Percentiles rank a stretch among this genome's conserved stretches.
phyloP scores from a whole-genome alignment of 2,329 filamentous ascomycete species.

The Colletotrichum chrysophilum region DNA sequence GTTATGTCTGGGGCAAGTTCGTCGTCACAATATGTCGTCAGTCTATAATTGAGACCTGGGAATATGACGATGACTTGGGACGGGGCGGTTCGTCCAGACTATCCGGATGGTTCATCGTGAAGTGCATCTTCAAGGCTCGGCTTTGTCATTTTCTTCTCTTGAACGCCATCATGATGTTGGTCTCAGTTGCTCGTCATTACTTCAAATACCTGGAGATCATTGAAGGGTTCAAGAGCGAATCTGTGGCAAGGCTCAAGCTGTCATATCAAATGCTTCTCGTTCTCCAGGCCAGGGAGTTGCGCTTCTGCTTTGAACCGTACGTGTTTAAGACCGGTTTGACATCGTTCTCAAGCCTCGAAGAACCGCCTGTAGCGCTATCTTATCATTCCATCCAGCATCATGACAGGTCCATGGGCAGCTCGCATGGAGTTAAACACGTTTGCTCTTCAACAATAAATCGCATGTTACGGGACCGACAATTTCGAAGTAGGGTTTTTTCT shows the following conservation, averaged over 20 bases:
- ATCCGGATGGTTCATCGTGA: neutral
- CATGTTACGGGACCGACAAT: neutral
- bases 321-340: neutral
- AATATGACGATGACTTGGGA: neutral
- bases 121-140: neutral
- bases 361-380: neutral
- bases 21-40: neutral
- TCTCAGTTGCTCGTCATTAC: neutral
- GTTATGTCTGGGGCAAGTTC: neutral
- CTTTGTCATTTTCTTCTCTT: neutral
- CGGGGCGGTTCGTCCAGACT: neutral
- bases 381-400: neutral
- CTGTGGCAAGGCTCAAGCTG: neutral
- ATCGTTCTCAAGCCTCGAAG: neutral
- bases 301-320: neutral
- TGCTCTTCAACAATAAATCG: neutral
- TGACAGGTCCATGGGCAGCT: neutral
- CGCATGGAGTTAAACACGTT: neutral
- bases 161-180: neutral
- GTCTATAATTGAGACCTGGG: neutral
- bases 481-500: neutral
- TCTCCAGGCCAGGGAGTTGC: rapidly evolving
- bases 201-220: neutral
- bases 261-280: neutral
- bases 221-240: neutral